A percentile compares a stretch with the other conserved stretches of the same genome.
Conservation (phyloP, 2,329 filamentous ascomycete genomes). For the Paecilomyces sp. region DNA sequence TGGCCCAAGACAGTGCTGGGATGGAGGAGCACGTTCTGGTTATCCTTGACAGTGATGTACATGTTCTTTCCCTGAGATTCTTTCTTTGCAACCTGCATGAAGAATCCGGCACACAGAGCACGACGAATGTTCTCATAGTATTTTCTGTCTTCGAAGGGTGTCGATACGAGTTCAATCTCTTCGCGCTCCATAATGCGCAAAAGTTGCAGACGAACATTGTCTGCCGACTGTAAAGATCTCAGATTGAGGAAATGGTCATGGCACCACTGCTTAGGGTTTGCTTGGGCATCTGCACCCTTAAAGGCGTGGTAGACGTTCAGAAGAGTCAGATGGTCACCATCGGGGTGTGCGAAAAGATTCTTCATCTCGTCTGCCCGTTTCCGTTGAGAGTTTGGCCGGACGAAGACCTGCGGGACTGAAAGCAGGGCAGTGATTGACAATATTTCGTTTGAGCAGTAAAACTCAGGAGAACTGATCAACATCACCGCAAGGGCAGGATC, state of each 20-base stretch:
- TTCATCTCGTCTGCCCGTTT: constrained; percentile 98
- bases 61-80: constrained; percentile 74
- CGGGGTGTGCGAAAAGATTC: constrained; percentile 79
- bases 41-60: constrained; percentile 93
- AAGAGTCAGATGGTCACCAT: constrained; percentile 92
- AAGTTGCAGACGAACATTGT: constrained; percentile 87
- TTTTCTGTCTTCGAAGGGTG: constrained; percentile 87
- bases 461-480: constrained; percentile 95
- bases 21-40: constrained; percentile 87
- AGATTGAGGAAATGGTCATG: constrained; percentile 92
- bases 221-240: constrained; percentile 81
- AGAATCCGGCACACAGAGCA: constrained; percentile 88
- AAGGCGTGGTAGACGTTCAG: constrained; percentile 98
- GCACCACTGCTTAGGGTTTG: constrained; percentile 83
- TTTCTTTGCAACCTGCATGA: constrained; percentile 98
- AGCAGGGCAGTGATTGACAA: constrained; percentile 89
- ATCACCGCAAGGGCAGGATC: constrained; percentile 94
- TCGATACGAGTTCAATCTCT: constrained; percentile 77
- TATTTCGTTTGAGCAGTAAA: constrained; percentile 98
- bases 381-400: constrained; percentile 74
- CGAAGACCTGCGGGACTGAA: constrained; percentile 89
- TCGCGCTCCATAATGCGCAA: constrained; percentile 95
- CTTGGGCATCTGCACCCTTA: constrained; percentile 65
- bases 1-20: constrained; percentile 83
- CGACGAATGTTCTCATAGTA: constrained; percentile 97